These are phyloP conservation scores for Scytalidium sp. DNA, from an alignment of 2,329 filamentous ascomycete species.

Conservation along the genomic window DNA sequence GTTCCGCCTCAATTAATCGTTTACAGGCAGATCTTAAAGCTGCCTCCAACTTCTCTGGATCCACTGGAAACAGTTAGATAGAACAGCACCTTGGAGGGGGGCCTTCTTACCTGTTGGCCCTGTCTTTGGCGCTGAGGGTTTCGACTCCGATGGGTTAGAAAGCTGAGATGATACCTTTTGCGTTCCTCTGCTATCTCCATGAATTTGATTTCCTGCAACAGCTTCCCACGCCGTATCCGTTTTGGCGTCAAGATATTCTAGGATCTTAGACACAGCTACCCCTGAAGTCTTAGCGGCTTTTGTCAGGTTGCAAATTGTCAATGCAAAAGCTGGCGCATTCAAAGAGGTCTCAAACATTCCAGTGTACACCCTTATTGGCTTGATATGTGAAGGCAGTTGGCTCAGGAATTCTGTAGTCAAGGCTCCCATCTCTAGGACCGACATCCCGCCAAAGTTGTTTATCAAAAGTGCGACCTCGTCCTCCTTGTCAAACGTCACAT, in stretches of 20 bases:
- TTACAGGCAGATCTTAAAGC: constrained; percentile 27
- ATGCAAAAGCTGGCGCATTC: constrained; percentile 53
- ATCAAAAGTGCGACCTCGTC: constrained; percentile 50
- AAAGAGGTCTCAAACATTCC: constrained; percentile 50
- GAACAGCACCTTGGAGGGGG: neutral
- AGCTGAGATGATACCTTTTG: constrained; percentile 18
- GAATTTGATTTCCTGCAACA: neutral
- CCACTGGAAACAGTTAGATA: constrained; percentile 16
- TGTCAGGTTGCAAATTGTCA: constrained; percentile 50
- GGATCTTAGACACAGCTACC: constrained; percentile 31
- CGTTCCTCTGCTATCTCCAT: constrained; percentile 42
- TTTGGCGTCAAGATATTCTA: constrained; percentile 44
- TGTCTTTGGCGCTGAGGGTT: neutral
- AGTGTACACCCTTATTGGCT: constrained; percentile 42
- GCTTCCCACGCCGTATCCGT: constrained; percentile 37
- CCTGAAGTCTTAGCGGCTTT: constrained; percentile 24
- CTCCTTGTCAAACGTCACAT: constrained; percentile 40
- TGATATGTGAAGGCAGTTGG: constrained; percentile 34
- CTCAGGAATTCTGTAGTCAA: constrained; percentile 39
- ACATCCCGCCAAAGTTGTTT: constrained; percentile 60
- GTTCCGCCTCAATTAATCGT: constrained; percentile 32
- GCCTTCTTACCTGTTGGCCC: neutral
- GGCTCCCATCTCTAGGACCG: constrained; percentile 53
- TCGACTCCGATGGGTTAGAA: no score
- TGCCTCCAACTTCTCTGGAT: constrained; percentile 23